Base-by-base conservation (phyloP, 106 monocot genomes). In the Dendrobium huoshanense region DNA sequence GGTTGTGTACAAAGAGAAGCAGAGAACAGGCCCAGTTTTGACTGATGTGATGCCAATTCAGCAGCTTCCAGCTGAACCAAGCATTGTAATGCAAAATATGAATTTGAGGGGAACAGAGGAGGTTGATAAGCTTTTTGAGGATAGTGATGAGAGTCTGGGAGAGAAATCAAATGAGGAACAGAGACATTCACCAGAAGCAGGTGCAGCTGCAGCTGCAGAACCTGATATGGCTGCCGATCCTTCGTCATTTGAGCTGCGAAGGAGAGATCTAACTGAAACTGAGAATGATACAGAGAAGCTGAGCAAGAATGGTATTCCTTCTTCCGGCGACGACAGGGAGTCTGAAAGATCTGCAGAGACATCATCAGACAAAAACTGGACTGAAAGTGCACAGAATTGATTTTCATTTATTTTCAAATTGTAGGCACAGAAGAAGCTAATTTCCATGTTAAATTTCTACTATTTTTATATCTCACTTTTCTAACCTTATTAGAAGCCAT, bases 21-120 rank as follows among this genome's bases (percentile, higher is more conserved):
- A 78, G 41, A 91, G 82, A 41, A 68, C 67, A 25, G 85, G 85
- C 47, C 83, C 74, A 25, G 48, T 80, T 27, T 80, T 94, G 58
- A 87, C 87, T 33, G 78, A 87, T 87, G 89, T 83, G 2, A 79
- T 88, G 79, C 92, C 95, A 18, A 87, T 95, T 64, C 88, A 84
- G 43, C 98, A 91, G 85, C 73, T 72, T 45, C 89, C 86, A 22
- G 80, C 48, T 47, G 83, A 84, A 56, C 43, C 78, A 20, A 82
- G 84, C 41, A 65, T 61, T 18, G 49, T 31, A 7, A 75, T 78
- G 43, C 67, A 61, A 58, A 47, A 77, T 13, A 18, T 51, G 1
- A 77, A 84, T 43, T 7, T 75, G 6, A 86, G 85, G 65, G 73
- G 77, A 18, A 73, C 41, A 47, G 87, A 78, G 45, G 92, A 86